Evolutionary conservation across 108 stramenopile species (phyloP).

Genomic region (Mediolabrus comicus): DNA sequence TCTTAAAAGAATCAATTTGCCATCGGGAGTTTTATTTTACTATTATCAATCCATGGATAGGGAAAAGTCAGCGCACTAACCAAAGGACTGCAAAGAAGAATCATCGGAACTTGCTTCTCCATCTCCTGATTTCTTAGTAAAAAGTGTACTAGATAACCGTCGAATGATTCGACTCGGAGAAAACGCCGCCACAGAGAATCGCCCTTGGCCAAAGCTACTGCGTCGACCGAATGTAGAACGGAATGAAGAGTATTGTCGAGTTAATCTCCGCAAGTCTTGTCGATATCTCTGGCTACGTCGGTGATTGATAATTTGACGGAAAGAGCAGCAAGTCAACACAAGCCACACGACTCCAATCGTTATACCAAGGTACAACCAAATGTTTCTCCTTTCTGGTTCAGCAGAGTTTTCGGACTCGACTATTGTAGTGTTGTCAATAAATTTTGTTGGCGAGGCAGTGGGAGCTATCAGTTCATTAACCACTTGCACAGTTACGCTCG

Average conservation of each 20-base stretch:
- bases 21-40: too few species aligned
- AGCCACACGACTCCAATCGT: slow-evolving; percentile 16
- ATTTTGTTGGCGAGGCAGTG: slow-evolving; percentile 5
- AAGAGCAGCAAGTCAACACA: slow-evolving; percentile 1
- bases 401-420: slow-evolving; percentile 8
- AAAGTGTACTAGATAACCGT: too few species aligned
- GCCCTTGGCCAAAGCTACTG: too few species aligned
- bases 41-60: too few species aligned
- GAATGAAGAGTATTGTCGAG: background rate
- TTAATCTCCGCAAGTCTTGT: background rate
- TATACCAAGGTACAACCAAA: slow-evolving; percentile 4
- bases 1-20: too few species aligned
- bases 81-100: too few species aligned
- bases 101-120: too few species aligned
- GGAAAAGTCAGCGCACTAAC: too few species aligned
- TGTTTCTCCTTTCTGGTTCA: background rate
- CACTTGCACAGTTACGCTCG: background rate
- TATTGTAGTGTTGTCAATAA: background rate
- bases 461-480: slow-evolving; percentile 10
- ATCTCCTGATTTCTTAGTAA: too few species aligned
- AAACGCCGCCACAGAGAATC: too few species aligned
- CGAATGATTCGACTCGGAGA: too few species aligned
- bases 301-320: background rate
- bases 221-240: background rate
- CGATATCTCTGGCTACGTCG: background rate